Conservation (phyloP, 768 basidiomycete species). For the Harrya chromipes region DNA sequence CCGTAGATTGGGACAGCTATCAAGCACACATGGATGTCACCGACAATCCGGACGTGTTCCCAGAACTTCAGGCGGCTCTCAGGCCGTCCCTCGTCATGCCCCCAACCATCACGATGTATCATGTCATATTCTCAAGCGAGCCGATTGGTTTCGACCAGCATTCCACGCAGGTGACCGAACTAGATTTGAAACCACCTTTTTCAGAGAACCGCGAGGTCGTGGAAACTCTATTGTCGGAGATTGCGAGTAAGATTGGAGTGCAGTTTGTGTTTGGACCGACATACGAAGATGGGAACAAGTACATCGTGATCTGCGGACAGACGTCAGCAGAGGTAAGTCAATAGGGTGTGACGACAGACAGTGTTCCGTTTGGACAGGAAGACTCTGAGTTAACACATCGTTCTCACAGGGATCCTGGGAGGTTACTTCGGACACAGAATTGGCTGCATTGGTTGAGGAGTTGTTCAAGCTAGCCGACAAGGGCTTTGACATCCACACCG, state of each 20-base stretch:
- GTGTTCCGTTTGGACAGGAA: too few relatives aligned
- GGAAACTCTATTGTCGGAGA: slow-evolving; percentile 5
- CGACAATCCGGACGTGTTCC: background rate
- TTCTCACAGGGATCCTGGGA: slow-evolving; percentile 16
- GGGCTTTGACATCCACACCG: too few relatives aligned
- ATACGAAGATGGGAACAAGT: slow-evolving; percentile 21
- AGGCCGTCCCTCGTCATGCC: background rate
- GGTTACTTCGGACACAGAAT: slow-evolving; percentile 10
- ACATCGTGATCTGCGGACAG: slow-evolving; percentile 22
- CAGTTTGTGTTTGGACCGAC: slow-evolving; percentile 19
- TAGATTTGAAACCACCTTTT: slow-evolving; percentile 17
- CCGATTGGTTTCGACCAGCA: background rate
- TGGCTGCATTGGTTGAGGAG: background rate
- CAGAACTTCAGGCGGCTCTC: background rate
- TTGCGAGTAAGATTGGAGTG: slow-evolving; percentile 8
- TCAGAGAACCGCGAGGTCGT: slow-evolving; percentile 17
- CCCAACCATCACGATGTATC: slow-evolving; percentile 8
- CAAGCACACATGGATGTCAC: slow-evolving; percentile 10
- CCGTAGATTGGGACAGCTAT: slow-evolving; percentile 27
- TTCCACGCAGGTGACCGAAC: slow-evolving; percentile 5
- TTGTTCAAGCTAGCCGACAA: too few relatives aligned
- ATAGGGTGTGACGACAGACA: background rate
- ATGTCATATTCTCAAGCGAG: slow-evolving; percentile 19
- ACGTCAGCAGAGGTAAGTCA: slow-evolving; percentile 19
- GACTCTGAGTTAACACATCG: too few relatives aligned